Percentiles rank a stretch among this genome's conserved stretches.
These are phyloP conservation scores for Auricularia sp. DNA, from an alignment of 768 basidiomycete species.

Conservation along the genomic window DNA sequence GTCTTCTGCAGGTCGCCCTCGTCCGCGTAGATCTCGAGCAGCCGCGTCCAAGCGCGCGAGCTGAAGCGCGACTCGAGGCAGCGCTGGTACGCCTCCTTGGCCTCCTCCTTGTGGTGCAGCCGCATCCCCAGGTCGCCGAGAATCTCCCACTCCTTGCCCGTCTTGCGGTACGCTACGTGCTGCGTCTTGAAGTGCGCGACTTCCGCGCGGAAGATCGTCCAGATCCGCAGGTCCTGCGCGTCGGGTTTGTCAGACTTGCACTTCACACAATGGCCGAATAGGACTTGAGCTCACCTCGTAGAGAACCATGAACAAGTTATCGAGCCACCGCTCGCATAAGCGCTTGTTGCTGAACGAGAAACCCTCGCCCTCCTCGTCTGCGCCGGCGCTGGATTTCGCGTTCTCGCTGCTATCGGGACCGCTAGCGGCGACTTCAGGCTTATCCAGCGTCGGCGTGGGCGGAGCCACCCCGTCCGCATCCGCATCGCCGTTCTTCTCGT, in stretches of 20 bases:
- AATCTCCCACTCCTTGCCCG: slow-evolving; percentile 96
- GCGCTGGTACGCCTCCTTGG: slow-evolving; percentile 94
- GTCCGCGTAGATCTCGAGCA: slow-evolving; percentile 94
- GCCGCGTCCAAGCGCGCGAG: slow-evolving; percentile 84
- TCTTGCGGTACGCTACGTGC: slow-evolving; percentile 95
- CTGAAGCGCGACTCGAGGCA: slow-evolving; percentile 86
- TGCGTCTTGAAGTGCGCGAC: slow-evolving; percentile 98
- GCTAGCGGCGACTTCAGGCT: slow-evolving; percentile 32
- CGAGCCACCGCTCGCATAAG: slow-evolving; percentile 93
- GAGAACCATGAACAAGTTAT: slow-evolving; percentile 96
- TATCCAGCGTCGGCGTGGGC: slow-evolving; percentile 10
- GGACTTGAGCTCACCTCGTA: slow-evolving; percentile 61
- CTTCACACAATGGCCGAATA: not conserved
- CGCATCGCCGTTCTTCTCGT: slow-evolving; percentile 2
- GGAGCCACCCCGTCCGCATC: slow-evolving; percentile 23
- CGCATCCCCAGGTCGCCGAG: slow-evolving; percentile 87
- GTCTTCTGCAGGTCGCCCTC: slow-evolving; percentile 88
- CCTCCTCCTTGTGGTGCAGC: slow-evolving; percentile 96
- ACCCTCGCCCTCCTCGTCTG: slow-evolving; percentile 35
- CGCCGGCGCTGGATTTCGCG: slow-evolving; percentile 11
- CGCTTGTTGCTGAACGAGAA: slow-evolving; percentile 95
- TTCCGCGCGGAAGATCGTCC: slow-evolving; percentile 98
- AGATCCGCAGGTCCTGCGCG: slow-evolving; percentile 80
- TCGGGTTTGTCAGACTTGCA: not conserved
- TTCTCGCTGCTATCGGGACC: slow-evolving; percentile 13